A percentile compares a stretch with the other conserved stretches of the same genome.
Conservation (phyloP, 2,329 filamentous ascomycete genomes). For the Coniochaeta sp. region DNA sequence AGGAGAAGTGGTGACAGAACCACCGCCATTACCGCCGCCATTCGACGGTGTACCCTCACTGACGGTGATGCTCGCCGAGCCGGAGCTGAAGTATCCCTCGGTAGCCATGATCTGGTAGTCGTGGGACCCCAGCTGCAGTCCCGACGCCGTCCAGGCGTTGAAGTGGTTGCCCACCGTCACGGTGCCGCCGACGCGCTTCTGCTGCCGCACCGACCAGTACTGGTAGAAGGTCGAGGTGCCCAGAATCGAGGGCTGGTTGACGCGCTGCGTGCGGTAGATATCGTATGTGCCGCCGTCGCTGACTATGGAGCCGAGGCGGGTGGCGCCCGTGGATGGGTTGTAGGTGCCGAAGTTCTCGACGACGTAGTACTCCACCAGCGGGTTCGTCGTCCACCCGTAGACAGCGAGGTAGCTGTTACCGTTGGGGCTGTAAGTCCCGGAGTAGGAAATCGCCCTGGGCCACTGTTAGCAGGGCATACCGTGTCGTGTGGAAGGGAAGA, state of each 20-base stretch:
- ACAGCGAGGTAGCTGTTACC: slow-evolving; percentile 42
- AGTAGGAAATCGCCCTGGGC: slow-evolving; percentile 22
- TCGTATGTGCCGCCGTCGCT: slow-evolving; percentile 28
- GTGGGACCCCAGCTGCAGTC: slow-evolving; percentile 37
- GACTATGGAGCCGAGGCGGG: slow-evolving; percentile 22
- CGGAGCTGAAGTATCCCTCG: slow-evolving; percentile 44
- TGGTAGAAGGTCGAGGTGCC: slow-evolving; percentile 42
- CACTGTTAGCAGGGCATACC: not conserved
- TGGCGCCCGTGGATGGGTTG: slow-evolving; percentile 29
- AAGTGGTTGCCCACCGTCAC: slow-evolving; percentile 45
- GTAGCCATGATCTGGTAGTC: slow-evolving; percentile 49
- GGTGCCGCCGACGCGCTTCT: slow-evolving; percentile 40
- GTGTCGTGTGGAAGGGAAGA: not conserved
- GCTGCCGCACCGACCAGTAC: slow-evolving; percentile 42
- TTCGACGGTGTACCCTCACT: slow-evolving; percentile 14
- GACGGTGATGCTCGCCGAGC: slow-evolving; percentile 33
- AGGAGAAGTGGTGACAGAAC: slow-evolving; percentile 5
- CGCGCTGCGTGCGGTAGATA: slow-evolving; percentile 25
- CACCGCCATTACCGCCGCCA: slow-evolving; percentile 6
- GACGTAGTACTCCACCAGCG: slow-evolving; percentile 48
- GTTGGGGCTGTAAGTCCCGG: slow-evolving; percentile 25
- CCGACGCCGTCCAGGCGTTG: slow-evolving; percentile 39
- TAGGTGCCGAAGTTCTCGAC: slow-evolving; percentile 34
- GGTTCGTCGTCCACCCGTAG: slow-evolving; percentile 48
- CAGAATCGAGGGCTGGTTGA: slow-evolving; percentile 37